phyloP scores from a whole-genome alignment of 2,329 filamentous ascomycete species.

The Pseudocercospora musae region DNA sequence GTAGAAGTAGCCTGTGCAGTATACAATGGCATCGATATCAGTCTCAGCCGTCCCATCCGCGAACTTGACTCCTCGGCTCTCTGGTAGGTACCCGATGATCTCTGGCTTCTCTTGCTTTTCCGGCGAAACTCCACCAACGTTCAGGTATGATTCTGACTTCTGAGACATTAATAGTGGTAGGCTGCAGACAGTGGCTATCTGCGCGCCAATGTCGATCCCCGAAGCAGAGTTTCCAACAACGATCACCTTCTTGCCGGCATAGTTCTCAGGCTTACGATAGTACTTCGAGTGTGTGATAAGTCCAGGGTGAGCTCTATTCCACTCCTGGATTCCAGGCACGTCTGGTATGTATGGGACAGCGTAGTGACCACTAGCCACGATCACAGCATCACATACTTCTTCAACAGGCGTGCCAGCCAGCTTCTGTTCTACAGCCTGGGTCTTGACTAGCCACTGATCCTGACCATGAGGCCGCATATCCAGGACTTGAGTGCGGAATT shows the following conservation, averaged over 20 bases:
- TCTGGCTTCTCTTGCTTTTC: constrained; percentile 58
- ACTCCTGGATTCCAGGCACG: constrained; percentile 42
- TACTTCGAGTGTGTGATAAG: constrained; percentile 62
- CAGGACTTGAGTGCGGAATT: constrained; percentile 68
- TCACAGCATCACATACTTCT: constrained; percentile 54
- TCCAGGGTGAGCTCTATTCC: constrained; percentile 39
- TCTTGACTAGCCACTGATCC: constrained; percentile 58
- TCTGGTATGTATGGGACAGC: constrained; percentile 46
- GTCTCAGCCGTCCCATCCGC: constrained; percentile 62
- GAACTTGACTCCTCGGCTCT: constrained; percentile 62
- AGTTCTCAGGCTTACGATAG: constrained; percentile 66
- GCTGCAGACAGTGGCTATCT: constrained; percentile 63
- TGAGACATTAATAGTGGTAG: constrained; percentile 63
- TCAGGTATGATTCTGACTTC: constrained; percentile 50
- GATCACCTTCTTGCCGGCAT: constrained; percentile 66
- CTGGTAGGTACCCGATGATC: constrained; percentile 54
- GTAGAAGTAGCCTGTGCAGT: constrained; percentile 88
- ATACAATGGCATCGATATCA: constrained; percentile 72
- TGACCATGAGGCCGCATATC: constrained; percentile 46
- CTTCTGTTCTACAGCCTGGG: constrained; percentile 32
- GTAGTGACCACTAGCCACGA: constrained; percentile 50
- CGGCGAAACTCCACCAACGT: constrained; percentile 37
- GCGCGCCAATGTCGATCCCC: constrained; percentile 75
- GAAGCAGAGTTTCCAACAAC: constrained; percentile 83
- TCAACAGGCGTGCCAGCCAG: constrained; percentile 33